These are phyloP conservation scores for Aristolochia fimbriata DNA, from an alignment of 164 flowering plant genomes.

Conservation along the genomic window DNA sequence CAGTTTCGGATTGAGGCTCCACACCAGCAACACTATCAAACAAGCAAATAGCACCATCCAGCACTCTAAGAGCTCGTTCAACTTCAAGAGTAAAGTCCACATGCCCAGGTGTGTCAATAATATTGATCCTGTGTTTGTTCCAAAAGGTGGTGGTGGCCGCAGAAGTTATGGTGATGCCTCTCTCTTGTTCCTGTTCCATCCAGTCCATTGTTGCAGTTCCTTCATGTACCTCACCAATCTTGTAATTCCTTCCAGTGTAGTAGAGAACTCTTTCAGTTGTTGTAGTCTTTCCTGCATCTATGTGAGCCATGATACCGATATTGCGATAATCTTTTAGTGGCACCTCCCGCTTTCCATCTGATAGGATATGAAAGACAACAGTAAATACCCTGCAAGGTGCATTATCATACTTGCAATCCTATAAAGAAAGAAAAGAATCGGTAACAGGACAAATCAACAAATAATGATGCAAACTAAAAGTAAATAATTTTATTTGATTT, in stretches of 20 bases:
- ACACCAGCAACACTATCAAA: conserved; percentile 99
- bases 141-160: conserved; percentile 94
- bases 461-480: conserved; percentile 7
- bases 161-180: conserved; percentile 95
- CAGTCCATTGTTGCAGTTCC: conserved; percentile 99
- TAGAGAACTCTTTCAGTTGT: conserved; percentile 82
- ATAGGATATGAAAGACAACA: not conserved
- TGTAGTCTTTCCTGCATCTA: conserved; percentile 97
- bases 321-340: conserved; percentile 81
- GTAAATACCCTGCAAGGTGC: not conserved
- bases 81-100: conserved; percentile 99
- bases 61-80: conserved; percentile 90
- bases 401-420: too few relatives aligned
- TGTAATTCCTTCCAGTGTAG: conserved; percentile 91
- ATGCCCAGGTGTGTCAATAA: conserved; percentile 97
- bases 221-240: conserved; percentile 95
- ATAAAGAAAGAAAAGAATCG: conserved; percentile 7
- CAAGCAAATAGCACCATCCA: conserved; percentile 94
- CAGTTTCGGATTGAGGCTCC: conserved; percentile 97
- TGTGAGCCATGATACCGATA: conserved; percentile 99
- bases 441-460: not conserved
- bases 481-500: too few relatives aligned
- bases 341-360: conserved; percentile 53
- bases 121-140: conserved; percentile 84
- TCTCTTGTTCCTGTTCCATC: conserved; percentile 99